Evolutionary conservation across 257 asterid genomes (phyloP), one percentile per base, ranked within the genome.

Genomic region (Penstemon eatonii): DNA sequence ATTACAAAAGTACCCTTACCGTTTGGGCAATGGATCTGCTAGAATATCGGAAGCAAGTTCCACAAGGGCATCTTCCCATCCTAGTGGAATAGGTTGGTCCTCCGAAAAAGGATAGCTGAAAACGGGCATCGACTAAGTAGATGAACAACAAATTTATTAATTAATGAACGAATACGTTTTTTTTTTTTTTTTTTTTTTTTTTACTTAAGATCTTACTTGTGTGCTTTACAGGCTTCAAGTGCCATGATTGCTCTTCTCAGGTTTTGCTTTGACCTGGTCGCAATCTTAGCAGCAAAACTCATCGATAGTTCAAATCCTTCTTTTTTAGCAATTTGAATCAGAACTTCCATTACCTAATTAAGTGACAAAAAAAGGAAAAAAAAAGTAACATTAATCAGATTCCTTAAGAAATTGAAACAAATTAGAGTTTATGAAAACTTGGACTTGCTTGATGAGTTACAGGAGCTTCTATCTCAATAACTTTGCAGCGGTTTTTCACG

Each of bases 221-320:
- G 94, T 13, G 88, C 88, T 79, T 84, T 91, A 87, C 97, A 91
- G 73, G 97, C 95, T 81, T 91, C 96, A 64, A 91, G 96, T 53
- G 95, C 91, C 96, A 91, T 86, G 53, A 91, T 85, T 66, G 97
- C 96, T 75, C 86, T 83, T 76, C 96, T 82, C 58, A 91, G 68
- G 66, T 86, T 88, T 67, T 84, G 95, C 80, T 81, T 88, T 37
- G 96, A 85, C 79, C 86, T 88, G 76, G 79, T 78, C 8, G 97
- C 95, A 56, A 90, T 83, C 68, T 89, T 82, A 59, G 92, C 86
- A 6, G 97, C 96, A 74, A 90, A 90, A 54, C 76, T 85, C 85
- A 73, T 82, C 18, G 95, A 72, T 60, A 90, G 81, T 66, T 88
- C 96, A 78, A 91, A 80, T 0, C 85, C 90, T 79, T 91, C 97